A percentile compares a stretch with the other conserved stretches of the same genome.
These are phyloP conservation scores for Stromatinia cepivora DNA, from an alignment of 2,329 filamentous ascomycete species.

Conservation along the genomic window DNA sequence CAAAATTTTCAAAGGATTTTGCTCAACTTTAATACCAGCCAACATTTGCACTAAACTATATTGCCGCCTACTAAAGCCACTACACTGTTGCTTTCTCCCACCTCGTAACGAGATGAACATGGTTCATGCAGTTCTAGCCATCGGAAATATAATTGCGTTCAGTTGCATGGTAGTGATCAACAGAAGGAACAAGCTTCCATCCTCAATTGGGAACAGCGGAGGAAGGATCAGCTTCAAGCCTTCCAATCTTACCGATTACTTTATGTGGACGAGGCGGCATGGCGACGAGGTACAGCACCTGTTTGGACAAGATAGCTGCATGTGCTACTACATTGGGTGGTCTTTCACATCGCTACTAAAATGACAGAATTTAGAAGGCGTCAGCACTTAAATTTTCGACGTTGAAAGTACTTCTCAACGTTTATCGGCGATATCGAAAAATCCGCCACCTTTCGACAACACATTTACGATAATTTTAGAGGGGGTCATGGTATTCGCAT, in stretches of 20 bases:
- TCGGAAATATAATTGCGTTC: conserved; percentile 18
- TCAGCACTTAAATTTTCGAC: conserved; percentile 22
- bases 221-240: conserved; percentile 22
- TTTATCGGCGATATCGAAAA: conserved; percentile 16
- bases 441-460: conserved; percentile 21
- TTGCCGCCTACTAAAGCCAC: conserved; percentile 19
- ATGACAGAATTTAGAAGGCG: conserved; percentile 22
- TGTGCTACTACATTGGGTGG: conserved; percentile 21
- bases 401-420: conserved; percentile 18
- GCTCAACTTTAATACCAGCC: conserved; percentile 22
- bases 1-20: conserved; percentile 16
- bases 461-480: conserved; percentile 24
- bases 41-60: conserved; percentile 18
- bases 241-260: conserved; percentile 24
- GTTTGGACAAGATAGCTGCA: conserved; percentile 18
- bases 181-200: conserved; percentile 19
- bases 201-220: conserved; percentile 19
- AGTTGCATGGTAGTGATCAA: conserved; percentile 15
- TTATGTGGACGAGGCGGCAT: conserved; percentile 23
- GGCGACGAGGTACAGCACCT: conserved; percentile 23
- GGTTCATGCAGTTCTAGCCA: conserved; percentile 15
- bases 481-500: conserved; percentile 19
- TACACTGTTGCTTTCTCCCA: conserved; percentile 1
- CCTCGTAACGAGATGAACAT: conserved; percentile 17
- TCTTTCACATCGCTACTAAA: conserved; percentile 13